Evolutionary conservation across 2,329 filamentous ascomycete species (phyloP), one percentile per base, ranked within the genome.

Genomic region (Aureobasidium subglaciale): DNA sequence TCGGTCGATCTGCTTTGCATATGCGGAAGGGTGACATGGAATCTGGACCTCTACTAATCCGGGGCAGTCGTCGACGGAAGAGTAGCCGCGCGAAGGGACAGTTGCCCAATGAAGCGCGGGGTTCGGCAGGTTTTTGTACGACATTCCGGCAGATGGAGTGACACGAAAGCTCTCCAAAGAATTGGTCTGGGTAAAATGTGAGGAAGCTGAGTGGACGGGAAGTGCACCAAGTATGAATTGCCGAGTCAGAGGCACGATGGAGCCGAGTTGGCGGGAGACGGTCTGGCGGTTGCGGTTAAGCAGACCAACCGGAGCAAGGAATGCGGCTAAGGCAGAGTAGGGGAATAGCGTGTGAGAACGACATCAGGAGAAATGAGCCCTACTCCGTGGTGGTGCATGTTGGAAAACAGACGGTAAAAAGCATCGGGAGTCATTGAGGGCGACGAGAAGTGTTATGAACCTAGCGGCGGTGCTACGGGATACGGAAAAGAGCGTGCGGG

Each of bases 221-320:
- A 15, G 5, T 35, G 11, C 9, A 29, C 46, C 32, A 20, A 38
- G 32, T 18, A 38, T 27, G 46, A 50, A 38, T 50, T 50, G 46
- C 46, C 46, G 46, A 50, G 24, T 50, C 29, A 22, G 10, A 50
- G 32, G 32, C 22, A 50, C 32, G 46, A 50, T 27, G 46, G 32
- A 27, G 46, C 46, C 46, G 46, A 13, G 5, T 29, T 50, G 46
- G 46, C 46, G 46, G 32, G 18, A 50, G 37, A 50, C n/a, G 46
- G n/a, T 18, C 43, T 45, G 38, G 42, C 42, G 42, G 42, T 45
- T 34, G 46, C 46, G 46, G 46, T 50, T 50, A 50, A 38, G 46
- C 46, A 50, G 24, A 25, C 46, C 46, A 50, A 50, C 46, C 46
- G 46, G 46, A 50, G 46, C 34, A 27, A 38, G 46, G 46, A 50